These are phyloP conservation scores for Ilyonectria robusta DNA, from an alignment of 2,329 filamentous ascomycete species.

Conservation along the genomic window DNA sequence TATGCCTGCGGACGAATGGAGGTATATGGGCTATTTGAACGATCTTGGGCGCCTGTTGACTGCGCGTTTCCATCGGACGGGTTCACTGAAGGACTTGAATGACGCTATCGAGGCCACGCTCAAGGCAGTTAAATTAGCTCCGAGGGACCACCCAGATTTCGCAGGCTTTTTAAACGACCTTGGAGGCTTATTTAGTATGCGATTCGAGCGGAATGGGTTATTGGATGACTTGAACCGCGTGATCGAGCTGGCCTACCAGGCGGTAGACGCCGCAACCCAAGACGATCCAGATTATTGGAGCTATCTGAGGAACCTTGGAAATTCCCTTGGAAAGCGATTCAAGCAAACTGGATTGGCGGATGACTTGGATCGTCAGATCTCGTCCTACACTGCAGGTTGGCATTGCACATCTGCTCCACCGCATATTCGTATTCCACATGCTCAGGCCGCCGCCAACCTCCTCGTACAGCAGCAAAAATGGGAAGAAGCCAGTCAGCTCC, in stretches of 20 bases:
- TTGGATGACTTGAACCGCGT: slow-evolving; percentile 1
- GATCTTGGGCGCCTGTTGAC: not conserved
- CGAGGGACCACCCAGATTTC: not conserved
- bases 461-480: not conserved
- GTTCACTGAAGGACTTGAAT: not conserved
- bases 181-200: not conserved
- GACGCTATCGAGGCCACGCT: not conserved
- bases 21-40: not conserved
- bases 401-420: not conserved
- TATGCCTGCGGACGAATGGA: not conserved
- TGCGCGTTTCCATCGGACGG: not conserved
- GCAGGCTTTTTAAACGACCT: not conserved
- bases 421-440: not conserved
- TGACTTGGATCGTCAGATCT: no score
- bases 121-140: not conserved
- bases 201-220: slow-evolving; percentile 3
- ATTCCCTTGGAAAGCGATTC: no score
- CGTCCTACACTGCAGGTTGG: slow-evolving; percentile 2
- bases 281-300: no score
- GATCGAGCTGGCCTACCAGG: no score
- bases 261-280: no score
- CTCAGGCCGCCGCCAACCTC: no score
- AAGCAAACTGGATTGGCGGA: no score
- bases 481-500: not conserved
- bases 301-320: no score